These are phyloP conservation scores for Gracilaria domingensis DNA, from an alignment of 23 red algal species.

Conservation along the genomic window DNA sequence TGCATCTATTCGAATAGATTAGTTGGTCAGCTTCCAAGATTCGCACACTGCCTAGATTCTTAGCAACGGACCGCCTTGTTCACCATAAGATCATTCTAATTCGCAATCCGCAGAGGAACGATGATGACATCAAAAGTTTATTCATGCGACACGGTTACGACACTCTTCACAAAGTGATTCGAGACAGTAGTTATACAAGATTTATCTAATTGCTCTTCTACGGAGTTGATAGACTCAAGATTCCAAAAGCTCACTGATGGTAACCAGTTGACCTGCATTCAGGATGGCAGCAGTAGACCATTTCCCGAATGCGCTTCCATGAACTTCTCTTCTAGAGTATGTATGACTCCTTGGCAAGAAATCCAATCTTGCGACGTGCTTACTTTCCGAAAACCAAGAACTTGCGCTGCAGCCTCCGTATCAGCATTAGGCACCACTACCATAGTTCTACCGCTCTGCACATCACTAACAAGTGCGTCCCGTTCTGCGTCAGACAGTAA, in stretches of 20 bases:
- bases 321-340: slow-evolving; percentile 39
- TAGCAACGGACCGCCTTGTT: no score
- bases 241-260: background rate
- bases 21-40: background rate
- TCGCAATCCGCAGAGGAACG: background rate
- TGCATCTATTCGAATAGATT: slow-evolving; percentile 88
- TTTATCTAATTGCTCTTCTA: background rate
- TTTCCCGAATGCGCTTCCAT: background rate
- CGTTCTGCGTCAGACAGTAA: slow-evolving; percentile 16
- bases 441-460: slow-evolving; percentile 1
- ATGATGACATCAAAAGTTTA: background rate
- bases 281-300: slow-evolving; percentile 23
- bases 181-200: background rate
- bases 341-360: slow-evolving; percentile 42
- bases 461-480: background rate
- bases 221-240: background rate
- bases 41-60: background rate
- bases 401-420: slow-evolving; percentile 32
- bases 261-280: background rate
- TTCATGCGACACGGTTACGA: background rate
- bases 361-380: slow-evolving; percentile 22
- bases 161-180: background rate
- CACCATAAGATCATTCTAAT: background rate
- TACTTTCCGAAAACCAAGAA: slow-evolving; percentile 16
- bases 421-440: slow-evolving; percentile 28